These are phyloP conservation scores for Xylaria sp. DNA, from an alignment of 495 filamentous ascomycete species.

Conservation along the genomic window DNA sequence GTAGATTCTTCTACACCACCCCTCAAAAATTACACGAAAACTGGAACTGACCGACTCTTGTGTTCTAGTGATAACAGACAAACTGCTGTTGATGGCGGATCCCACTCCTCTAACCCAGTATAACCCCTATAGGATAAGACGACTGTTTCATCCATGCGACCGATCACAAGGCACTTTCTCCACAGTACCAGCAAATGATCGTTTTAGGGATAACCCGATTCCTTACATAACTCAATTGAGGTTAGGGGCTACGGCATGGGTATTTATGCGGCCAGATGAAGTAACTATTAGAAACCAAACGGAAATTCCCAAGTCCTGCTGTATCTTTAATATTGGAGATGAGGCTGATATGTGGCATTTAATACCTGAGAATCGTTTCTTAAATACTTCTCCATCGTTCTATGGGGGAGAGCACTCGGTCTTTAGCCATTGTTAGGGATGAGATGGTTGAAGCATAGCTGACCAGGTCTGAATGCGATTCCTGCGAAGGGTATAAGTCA, in stretches of 20 bases:
- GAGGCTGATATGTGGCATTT: not conserved
- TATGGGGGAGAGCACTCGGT: not conserved
- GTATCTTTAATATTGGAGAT: not conserved
- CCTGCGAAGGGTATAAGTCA: not conserved
- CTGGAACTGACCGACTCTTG: no score
- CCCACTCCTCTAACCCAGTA: no score
- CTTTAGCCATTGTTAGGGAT: not conserved
- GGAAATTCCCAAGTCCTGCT: no score
- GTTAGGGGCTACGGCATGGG: not conserved
- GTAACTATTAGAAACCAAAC: not conserved
- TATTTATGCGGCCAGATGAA: not conserved
- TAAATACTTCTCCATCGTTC: not conserved
- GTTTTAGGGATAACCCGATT: not conserved
- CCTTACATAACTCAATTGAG: not conserved
- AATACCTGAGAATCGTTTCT: not conserved
- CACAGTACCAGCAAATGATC: not conserved
- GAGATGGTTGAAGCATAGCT: not conserved
- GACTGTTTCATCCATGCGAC: no score
- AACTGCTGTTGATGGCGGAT: no score
- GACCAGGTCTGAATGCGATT: not conserved
- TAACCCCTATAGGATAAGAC: no score
- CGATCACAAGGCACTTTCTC: not conserved
- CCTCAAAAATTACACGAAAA: no score
- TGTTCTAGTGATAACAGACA: no score
- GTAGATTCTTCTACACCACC: no score